Conservation (phyloP, 257 asterid species). For the Jacaranda copaia region DNA sequence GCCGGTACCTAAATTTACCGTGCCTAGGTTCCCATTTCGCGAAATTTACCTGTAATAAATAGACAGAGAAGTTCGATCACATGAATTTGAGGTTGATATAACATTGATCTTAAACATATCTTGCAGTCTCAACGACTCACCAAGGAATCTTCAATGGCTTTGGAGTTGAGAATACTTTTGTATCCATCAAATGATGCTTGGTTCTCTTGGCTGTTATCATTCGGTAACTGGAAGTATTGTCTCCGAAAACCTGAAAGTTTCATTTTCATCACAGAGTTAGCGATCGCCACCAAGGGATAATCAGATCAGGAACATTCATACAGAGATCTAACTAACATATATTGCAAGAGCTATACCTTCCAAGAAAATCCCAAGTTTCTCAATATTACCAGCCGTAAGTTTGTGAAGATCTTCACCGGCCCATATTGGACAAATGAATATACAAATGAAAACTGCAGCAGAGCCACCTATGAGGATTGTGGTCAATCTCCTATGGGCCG, state of each 20-base stretch:
- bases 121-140: constrained; percentile 40
- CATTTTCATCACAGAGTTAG: neutral
- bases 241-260: constrained; percentile 56
- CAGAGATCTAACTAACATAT: no score
- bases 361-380: constrained; percentile 62
- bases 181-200: constrained; percentile 42
- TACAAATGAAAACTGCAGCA: constrained; percentile 48
- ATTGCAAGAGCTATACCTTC: constrained; percentile 47
- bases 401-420: constrained; percentile 80
- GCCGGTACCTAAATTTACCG: constrained; percentile 64
- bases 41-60: constrained; percentile 54
- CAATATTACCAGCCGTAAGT: constrained; percentile 58
- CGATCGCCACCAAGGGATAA: no score
- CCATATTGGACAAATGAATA: constrained; percentile 70
- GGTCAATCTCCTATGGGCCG: constrained; percentile 61
- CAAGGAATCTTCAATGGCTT: constrained; percentile 59
- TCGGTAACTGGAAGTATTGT: constrained; percentile 48
- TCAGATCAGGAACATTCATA: no score
- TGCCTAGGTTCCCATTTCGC: constrained; percentile 86
- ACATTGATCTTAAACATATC: no score
- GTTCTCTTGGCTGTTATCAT: constrained; percentile 35
- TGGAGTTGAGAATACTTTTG: constrained; percentile 59
- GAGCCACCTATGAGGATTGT: constrained; percentile 68
- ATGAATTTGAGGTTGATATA: neutral
- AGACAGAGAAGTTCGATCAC: neutral